These are phyloP conservation scores for Aureobasidium sp. DNA, from an alignment of 2,329 filamentous ascomycete genomes.

Conservation along the genomic window DNA sequence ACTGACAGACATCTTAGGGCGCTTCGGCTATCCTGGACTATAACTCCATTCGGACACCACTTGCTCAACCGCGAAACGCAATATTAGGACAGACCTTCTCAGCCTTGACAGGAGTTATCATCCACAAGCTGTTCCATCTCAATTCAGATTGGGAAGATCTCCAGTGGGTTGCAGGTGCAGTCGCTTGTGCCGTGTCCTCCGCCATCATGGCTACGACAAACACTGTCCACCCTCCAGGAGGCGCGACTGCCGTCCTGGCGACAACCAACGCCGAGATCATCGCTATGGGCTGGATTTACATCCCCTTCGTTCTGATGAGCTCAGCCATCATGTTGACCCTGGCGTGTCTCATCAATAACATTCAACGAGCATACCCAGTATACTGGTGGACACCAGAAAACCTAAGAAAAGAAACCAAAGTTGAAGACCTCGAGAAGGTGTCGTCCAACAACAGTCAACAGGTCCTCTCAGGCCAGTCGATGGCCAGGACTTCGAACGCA, in stretches of 20 bases:
- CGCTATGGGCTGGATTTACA: conserved; percentile 38
- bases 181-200: conserved; percentile 34
- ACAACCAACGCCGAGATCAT: conserved; percentile 31
- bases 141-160: conserved; percentile 28
- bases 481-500: background rate
- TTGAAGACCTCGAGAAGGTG: conserved; percentile 11
- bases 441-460: background rate
- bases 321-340: conserved; percentile 34
- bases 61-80: conserved; percentile 39
- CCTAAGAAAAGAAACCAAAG: conserved; percentile 16
- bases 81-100: conserved; percentile 37
- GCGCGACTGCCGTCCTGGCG: conserved; percentile 40
- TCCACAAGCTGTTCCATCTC: conserved; percentile 38
- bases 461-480: background rate
- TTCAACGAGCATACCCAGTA: conserved; percentile 37
- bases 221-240: conserved; percentile 42
- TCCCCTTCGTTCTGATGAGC: conserved; percentile 34
- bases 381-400: conserved; percentile 38
- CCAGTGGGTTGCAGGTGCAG: conserved; percentile 36
- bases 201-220: conserved; percentile 39
- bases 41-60: conserved; percentile 37
- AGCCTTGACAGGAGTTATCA: conserved; percentile 34
- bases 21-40: conserved; percentile 41
- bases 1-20: conserved; percentile 24
- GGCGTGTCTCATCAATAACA: conserved; percentile 37